A percentile compares a stretch with the other conserved stretches of the same genome.
These are phyloP conservation scores for Alternaria conjuncta DNA, from an alignment of 2,329 filamentous ascomycete species.

Conservation along the genomic window DNA sequence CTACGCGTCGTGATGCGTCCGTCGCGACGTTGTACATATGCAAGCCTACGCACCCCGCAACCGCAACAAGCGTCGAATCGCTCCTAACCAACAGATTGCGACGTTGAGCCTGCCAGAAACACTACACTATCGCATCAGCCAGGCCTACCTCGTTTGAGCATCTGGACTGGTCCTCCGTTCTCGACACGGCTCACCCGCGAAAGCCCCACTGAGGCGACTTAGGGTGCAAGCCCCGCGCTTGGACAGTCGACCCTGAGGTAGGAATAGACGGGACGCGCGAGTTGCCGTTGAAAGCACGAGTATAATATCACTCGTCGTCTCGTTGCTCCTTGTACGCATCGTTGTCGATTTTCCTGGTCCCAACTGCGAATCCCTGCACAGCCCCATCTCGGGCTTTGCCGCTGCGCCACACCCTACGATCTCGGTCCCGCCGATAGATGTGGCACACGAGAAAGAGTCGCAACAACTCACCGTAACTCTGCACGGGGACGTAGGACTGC, in stretches of 20 bases:
- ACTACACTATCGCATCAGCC: conserved; percentile 19
- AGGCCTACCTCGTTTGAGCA: conserved; percentile 26
- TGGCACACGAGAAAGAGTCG: conserved; percentile 30
- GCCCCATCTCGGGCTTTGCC: conserved; percentile 41
- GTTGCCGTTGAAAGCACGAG: conserved; percentile 22
- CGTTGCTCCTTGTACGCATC: conserved; percentile 31
- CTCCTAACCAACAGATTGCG: conserved; percentile 36
- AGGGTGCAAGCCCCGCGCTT: conserved; percentile 38
- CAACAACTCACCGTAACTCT: conserved; percentile 40
- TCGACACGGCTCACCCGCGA: conserved; percentile 33
- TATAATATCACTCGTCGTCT: conserved; percentile 38
- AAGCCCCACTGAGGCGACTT: conserved; percentile 42
- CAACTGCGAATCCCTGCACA: conserved; percentile 36
- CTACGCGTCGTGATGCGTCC: conserved; percentile 34
- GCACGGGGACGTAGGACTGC: conserved; percentile 30
- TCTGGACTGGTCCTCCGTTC: conserved; percentile 27
- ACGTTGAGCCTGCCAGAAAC: conserved; percentile 18
- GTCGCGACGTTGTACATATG: conserved; percentile 43
- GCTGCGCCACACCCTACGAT: conserved; percentile 32
- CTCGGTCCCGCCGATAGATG: conserved; percentile 39
- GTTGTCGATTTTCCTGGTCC: conserved; percentile 31
- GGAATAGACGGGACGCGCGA: conserved; percentile 35
- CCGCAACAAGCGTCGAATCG: conserved; percentile 30
- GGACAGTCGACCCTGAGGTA: conserved; percentile 33
- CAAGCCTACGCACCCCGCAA: conserved; percentile 34